Base-by-base conservation (phyloP, 2,329 filamentous ascomycete genomes). In the Trichoderma sp. region DNA sequence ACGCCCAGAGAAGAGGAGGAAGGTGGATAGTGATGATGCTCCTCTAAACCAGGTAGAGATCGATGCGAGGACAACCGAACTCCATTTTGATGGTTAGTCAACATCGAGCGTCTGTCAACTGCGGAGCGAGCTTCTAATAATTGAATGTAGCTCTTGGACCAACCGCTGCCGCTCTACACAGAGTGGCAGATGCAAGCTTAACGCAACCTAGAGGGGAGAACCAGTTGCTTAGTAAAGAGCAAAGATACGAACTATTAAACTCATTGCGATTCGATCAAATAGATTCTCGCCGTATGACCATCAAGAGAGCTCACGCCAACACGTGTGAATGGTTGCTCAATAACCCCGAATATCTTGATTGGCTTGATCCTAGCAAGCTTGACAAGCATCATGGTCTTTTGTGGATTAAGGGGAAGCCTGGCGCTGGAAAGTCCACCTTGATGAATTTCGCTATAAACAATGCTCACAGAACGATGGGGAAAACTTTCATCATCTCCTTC, bases 401-500 rank as follows among this genome's bases (percentile, higher is more conserved):
- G 8, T 73, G 73, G 73, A 56, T 73, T 15, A 68, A n/a, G 8
- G 73, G 73, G 8, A 73, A 73, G 18, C 71, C 73, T 28, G 71
- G 73, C 14, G 62, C 73, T 24, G 73, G 73, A 14, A 73, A 73
- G 26, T 73, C 73, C 4, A 73, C 67, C 15, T 14, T 73, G 2
- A 72, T 73, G 62, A 72, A 73, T 28, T 73, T 58, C 12, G 34
- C n/a, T 30, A 36, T 15, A 67, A 61, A 24, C 62, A 26, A n/a
- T 12, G 39, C 18, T 15, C 15, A 12, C 56, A 28, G 26, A 24
- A 32, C 4, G 4, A 3, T 14, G 6, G 11, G 3, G 21, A 5
- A 6, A 34, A 14, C 8, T 11, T 21, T 47, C 4, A 51, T 64
- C 4, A n/a, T 63, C 5, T 70, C 70, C 4, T 87, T 86, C 77